Evolutionary conservation across 805 yeast genomes (phyloP).

Genomic region (Yamadazyma takamatsuzukensis): DNA sequence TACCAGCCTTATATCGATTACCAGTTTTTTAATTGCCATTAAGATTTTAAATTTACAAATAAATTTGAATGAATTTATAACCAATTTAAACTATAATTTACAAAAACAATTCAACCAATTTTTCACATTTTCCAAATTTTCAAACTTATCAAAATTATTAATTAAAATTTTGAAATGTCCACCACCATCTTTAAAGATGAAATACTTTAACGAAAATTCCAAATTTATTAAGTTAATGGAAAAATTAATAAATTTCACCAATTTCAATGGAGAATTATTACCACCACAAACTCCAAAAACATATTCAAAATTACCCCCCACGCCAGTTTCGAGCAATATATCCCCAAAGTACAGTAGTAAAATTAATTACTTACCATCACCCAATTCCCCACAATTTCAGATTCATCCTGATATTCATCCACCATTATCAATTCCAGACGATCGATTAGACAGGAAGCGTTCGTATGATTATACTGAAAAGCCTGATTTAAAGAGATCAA

Average conservation of each 20-base stretch:
- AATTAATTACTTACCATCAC: constrained; percentile 10
- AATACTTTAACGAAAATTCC: constrained; percentile 38
- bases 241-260: constrained; percentile 28
- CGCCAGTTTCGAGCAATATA: constrained; percentile 23
- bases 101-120: constrained; percentile 1
- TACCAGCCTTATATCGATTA: constrained; percentile 50
- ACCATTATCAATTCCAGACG: constrained; percentile 9
- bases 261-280: constrained; percentile 19
- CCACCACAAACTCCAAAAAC: constrained; percentile 31
- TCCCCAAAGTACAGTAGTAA: constrained; percentile 14
- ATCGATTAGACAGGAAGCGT: constrained; percentile 8
- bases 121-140: constrained; percentile 13
- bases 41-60: constrained; percentile 28
- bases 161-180: constrained; percentile 41
- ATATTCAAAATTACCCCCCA: constrained; percentile 19
- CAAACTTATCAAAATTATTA: constrained; percentile 17
- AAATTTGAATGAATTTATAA: constrained; percentile 19
- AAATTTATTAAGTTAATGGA: constrained; percentile 36
- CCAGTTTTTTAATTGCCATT: constrained; percentile 28
- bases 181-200: constrained; percentile 44
- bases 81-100: constrained; percentile 12
- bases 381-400: constrained; percentile 11
- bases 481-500: constrained; percentile 22
- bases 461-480: constrained; percentile 3
- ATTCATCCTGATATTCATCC: constrained; percentile 8